These are phyloP conservation scores for Dictyostelium purpureum DNA, from an alignment of 78 protist species.

Conservation along the genomic window DNA sequence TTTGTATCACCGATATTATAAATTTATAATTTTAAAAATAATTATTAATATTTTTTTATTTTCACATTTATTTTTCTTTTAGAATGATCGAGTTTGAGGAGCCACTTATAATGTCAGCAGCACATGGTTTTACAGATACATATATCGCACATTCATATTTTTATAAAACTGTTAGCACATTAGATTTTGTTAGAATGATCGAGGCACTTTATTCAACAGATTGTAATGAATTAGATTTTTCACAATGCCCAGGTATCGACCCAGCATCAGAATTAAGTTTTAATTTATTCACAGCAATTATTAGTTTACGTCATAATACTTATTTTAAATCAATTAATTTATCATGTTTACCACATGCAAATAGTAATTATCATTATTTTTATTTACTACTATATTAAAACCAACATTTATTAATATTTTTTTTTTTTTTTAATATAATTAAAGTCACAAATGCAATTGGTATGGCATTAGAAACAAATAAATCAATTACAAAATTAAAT, in stretches of 20 bases:
- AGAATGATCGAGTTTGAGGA: slow-evolving; percentile 5
- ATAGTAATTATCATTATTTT: slow-evolving; percentile 20
- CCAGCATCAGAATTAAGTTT: slow-evolving; percentile 62
- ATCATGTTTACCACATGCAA: slow-evolving; percentile 71
- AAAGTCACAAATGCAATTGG: slow-evolving; percentile 51
- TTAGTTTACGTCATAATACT: slow-evolving; percentile 62
- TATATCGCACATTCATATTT: slow-evolving; percentile 73
- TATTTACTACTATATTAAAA: not conserved
- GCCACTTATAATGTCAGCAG: slow-evolving; percentile 55
- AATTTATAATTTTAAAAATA: not conserved
- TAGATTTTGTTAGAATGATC: slow-evolving; percentile 55
- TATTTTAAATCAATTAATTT: slow-evolving; percentile 50
- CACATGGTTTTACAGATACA: slow-evolving; percentile 43
- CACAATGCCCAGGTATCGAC: slow-evolving; percentile 60
- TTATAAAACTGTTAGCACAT: slow-evolving; percentile 48
- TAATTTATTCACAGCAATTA: slow-evolving; percentile 64
- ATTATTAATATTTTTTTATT: not conserved
- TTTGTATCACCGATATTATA: not conserved
- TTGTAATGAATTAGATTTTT: slow-evolving; percentile 27
- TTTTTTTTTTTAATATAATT: not conserved
- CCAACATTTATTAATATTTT: not conserved
- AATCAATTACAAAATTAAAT: slow-evolving; percentile 36
- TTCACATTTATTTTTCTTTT: not conserved
- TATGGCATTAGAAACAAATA: slow-evolving; percentile 70
- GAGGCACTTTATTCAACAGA: slow-evolving; percentile 37